These are phyloP conservation scores for Phlyctochytrium arcticum DNA, from an alignment of 192 early-diverging fungal genomes.

Conservation along the genomic window DNA sequence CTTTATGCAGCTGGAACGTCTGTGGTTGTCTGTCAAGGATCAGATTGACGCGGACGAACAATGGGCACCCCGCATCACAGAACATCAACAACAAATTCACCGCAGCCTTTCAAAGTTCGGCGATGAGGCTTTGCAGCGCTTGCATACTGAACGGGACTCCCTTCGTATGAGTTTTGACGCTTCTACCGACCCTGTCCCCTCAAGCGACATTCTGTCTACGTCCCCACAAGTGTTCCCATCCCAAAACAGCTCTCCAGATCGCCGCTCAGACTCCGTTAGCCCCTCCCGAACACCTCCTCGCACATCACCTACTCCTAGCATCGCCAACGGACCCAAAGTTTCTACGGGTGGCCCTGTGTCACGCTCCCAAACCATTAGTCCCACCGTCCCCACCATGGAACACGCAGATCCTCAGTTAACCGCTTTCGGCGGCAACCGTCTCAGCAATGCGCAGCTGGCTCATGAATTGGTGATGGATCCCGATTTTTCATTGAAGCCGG, in stretches of 20 bases:
- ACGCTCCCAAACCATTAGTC: background rate
- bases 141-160: conserved; percentile 16
- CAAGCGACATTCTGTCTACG: conserved; percentile 24
- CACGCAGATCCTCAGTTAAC: conserved; percentile 34
- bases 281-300: background rate
- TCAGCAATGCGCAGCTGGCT: conserved; percentile 65
- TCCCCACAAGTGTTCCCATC: conserved; percentile 41
- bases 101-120: conserved; percentile 47
- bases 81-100: conserved; percentile 52
- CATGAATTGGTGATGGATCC: conserved; percentile 78
- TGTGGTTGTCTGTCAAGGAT: conserved; percentile 59
- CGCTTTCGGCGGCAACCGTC: conserved; percentile 28
- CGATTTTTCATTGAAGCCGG: conserved; percentile 56
- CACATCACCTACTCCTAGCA: too few species aligned
- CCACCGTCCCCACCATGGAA: background rate
- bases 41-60: conserved; percentile 48
- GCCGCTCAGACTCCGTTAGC: conserved; percentile 28
- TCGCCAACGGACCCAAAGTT: background rate
- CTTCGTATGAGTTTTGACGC: conserved; percentile 1
- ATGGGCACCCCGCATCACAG: conserved; percentile 58
- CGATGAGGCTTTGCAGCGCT: conserved; percentile 33
- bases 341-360: background rate
- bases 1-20: conserved; percentile 58
- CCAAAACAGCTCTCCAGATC: background rate
- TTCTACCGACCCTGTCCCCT: background rate